Evolutionary conservation across 352 stramenopile species (phyloP), one percentile per base, ranked within the genome.

Genomic region (Phytopythium delawarense): DNA sequence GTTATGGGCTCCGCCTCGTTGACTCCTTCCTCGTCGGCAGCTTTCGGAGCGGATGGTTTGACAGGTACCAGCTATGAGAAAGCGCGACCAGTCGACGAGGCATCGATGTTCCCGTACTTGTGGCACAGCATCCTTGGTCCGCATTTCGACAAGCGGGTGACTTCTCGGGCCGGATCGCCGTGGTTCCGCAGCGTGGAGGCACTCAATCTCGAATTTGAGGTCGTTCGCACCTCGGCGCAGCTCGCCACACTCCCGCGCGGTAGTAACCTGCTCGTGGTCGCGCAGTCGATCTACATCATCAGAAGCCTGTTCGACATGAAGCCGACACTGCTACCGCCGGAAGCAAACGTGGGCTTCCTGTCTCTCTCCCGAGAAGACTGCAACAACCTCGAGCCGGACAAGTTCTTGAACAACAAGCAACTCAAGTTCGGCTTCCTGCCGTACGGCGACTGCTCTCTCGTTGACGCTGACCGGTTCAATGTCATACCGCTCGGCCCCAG

Each of bases 361-460:
- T 65, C 79, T 5, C 65, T 88, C 4, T 68, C 79, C 0, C 72
- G 71, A 1, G 79, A 88, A 57, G 77, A 85, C 58, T 88, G 79
- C 68, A 87, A 81, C 62, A 88, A 88, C 56, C 68, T 64, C 6
- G 42, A 68, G 11, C 68, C 71, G 0, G 44, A 69, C 18, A 53
- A 60, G 34, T 74, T 78, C 44, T 40, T 69, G 50, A 34, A 45
- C 7, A 67, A 80, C 21, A 39, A 53, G 12, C 64, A 69, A 13
- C 66, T 88, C 62, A 72, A 71, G 35, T 88, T 88, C 49, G 79
- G 79, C 0, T 51, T 88, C 23, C 60, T 88, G 4, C 76, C 79
- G n/a, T 88, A 87, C 55, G 79, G 79, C 16, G 79, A 88, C 62
- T 88, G 79, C 45, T 73, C 75, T 7, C 61, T 88, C n/a, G 69